Conservation (phyloP, 2,329 filamentous ascomycete species). For the Aurifilum marmelostoma region DNA sequence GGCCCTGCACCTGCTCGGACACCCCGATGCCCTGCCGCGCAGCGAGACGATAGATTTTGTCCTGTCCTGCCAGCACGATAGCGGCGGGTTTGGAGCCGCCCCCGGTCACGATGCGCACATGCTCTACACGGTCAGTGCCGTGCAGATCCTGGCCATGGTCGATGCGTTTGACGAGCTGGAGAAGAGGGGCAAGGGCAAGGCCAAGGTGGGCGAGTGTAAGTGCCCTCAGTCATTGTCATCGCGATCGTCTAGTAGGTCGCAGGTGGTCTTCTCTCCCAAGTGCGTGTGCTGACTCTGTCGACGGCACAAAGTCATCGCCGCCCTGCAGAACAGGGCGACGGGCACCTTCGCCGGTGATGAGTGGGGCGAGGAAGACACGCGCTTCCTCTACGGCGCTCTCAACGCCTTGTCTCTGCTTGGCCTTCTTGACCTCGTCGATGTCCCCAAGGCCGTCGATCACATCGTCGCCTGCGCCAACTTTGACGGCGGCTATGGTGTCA, state of each 20-base stretch:
- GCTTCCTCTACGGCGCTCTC: conserved; percentile 89
- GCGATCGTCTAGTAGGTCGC: no score
- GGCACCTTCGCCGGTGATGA: conserved; percentile 93
- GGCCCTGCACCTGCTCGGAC: conserved; percentile 81
- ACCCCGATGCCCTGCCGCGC: conserved; percentile 79
- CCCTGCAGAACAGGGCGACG: conserved; percentile 76
- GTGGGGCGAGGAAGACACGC: conserved; percentile 95
- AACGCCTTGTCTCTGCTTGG: conserved; percentile 86
- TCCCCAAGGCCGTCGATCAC: conserved; percentile 78
- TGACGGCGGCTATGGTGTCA: conserved; percentile 90
- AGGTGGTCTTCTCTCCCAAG: no score
- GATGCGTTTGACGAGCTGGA: conserved; percentile 87
- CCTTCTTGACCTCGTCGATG: conserved; percentile 72
- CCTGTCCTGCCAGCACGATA: conserved; percentile 88
- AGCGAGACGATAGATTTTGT: conserved; percentile 87
- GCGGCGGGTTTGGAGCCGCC: conserved; percentile 90
- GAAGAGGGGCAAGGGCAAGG: conserved; percentile 67
- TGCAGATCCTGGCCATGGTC: conserved; percentile 87
- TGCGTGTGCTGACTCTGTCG: background rate
- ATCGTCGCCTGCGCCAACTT: conserved; percentile 86
- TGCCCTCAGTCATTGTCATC: no score
- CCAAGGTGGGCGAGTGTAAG: conserved; percentile 77
- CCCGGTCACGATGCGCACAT: conserved; percentile 95
- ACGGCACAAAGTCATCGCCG: conserved; percentile 67
- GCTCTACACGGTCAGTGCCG: conserved; percentile 91